Conservation (phyloP, 176 grass and related monocot species). For the Oryza longistaminata region DNA sequence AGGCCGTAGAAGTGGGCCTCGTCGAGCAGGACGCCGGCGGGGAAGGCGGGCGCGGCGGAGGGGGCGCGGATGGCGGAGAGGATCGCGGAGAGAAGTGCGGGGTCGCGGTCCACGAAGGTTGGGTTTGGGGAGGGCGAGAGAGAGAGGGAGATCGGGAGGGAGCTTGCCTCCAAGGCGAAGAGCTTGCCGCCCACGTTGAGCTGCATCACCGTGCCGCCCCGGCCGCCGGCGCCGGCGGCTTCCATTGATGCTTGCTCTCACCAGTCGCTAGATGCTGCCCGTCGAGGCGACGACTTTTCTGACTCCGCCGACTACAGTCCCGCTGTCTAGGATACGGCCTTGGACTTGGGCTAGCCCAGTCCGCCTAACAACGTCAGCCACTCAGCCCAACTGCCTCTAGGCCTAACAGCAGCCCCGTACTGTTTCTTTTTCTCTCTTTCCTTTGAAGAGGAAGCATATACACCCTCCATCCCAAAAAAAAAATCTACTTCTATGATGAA, state of each 20-base stretch:
- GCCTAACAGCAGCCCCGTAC: not conserved
- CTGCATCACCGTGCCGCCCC: constrained; percentile 35
- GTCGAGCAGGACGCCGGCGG: constrained; percentile 48
- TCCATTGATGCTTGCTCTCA: constrained; percentile 29
- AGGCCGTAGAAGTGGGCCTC: constrained; percentile 72
- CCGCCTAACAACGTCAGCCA: not conserved
- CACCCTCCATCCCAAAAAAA: too few relatives aligned
- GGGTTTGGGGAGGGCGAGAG: constrained; percentile 37
- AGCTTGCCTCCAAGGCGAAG: constrained; percentile 56
- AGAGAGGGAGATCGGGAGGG: constrained; percentile 38
- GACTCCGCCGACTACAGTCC: too few relatives aligned
- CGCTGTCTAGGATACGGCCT: too few relatives aligned
- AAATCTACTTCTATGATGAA: too few relatives aligned
- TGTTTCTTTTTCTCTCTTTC: not conserved
- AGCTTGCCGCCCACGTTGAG: constrained; percentile 82
- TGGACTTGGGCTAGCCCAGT: not conserved
- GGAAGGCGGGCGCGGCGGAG: constrained; percentile 42
- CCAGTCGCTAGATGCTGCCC: not conserved
- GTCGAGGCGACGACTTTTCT: not conserved
- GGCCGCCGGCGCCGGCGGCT: constrained; percentile 4
- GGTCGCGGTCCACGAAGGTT: constrained; percentile 72
- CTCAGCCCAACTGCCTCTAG: not conserved
- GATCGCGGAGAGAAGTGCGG: constrained; percentile 58
- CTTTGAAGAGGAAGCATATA: not conserved
- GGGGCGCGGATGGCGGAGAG: constrained; percentile 64